phyloP scores from a whole-genome alignment of 768 basidiomycete genomes.

The Suillus decipiens region DNA sequence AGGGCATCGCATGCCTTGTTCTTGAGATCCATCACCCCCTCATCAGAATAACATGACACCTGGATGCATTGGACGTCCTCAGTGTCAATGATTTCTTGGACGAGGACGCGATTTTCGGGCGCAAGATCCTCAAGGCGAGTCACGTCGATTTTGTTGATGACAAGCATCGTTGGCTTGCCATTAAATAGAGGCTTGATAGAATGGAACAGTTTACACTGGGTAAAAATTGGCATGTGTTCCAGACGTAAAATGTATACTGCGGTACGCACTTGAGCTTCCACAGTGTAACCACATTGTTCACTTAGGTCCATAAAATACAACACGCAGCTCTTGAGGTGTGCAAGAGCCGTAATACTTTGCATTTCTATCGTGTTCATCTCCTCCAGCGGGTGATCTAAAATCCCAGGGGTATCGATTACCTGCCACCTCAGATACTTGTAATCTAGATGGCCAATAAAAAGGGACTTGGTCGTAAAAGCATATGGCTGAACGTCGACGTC shows the following conservation, averaged over 20 bases:
- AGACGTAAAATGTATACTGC: slow-evolving; percentile 1
- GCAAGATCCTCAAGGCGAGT: slow-evolving; percentile 83
- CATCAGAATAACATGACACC: slow-evolving; percentile 93
- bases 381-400: slow-evolving; percentile 96
- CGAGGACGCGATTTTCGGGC: slow-evolving; percentile 71
- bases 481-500: slow-evolving; percentile 99
- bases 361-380: slow-evolving; percentile 99
- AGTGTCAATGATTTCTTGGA: slow-evolving; percentile 81
- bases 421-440: slow-evolving; percentile 99
- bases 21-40: slow-evolving; percentile 97
- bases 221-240: slow-evolving; percentile 8
- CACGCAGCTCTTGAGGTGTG: slow-evolving; percentile 91
- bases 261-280: slow-evolving; percentile 86
- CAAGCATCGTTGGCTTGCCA: slow-evolving; percentile 90
- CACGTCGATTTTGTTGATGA: slow-evolving; percentile 98
- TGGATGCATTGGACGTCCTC: slow-evolving; percentile 78
- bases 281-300: slow-evolving; percentile 96
- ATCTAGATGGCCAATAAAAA: slow-evolving; percentile 98
- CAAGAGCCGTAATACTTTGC: slow-evolving; percentile 98
- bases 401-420: slow-evolving; percentile 98
- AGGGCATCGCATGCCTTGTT: slow-evolving; percentile 95
- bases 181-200: slow-evolving; percentile 98
- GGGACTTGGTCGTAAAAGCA: slow-evolving; percentile 98
- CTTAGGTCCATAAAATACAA: slow-evolving; percentile 99
- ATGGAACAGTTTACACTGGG: slow-evolving; percentile 95